These are phyloP conservation scores for Salix purpurea DNA, from an alignment of 345 rosid species.

Conservation along the genomic window DNA sequence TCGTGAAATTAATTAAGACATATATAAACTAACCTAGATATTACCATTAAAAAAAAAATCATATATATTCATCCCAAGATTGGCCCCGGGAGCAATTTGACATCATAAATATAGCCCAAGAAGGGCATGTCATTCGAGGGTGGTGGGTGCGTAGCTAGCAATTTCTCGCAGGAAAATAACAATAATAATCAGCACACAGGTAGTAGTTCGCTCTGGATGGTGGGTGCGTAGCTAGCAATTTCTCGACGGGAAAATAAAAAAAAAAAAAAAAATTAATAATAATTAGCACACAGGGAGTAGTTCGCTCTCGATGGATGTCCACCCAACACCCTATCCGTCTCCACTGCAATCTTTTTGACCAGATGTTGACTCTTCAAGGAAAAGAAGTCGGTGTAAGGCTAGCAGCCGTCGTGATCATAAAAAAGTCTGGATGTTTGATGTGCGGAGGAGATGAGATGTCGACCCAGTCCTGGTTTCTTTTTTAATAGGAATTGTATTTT, in stretches of 20 bases:
- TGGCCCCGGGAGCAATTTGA: not conserved
- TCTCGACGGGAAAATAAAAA: not conserved
- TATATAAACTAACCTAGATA: accelerated
- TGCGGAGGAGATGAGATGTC: not conserved
- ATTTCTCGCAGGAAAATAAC: not conserved
- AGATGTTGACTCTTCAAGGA: not conserved
- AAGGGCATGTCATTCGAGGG: not conserved
- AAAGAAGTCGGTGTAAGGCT: not conserved
- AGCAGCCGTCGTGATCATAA: not conserved
- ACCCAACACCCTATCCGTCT: not conserved
- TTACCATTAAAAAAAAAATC: accelerated
- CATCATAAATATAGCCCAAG: not conserved
- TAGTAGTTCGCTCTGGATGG: not conserved
- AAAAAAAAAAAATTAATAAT: no score
- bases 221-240: not conserved
- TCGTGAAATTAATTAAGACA: accelerated
- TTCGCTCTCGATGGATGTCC: not conserved
- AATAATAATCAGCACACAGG: not conserved
- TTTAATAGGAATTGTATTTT: not conserved
- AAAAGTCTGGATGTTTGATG: not conserved
- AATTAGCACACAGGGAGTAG: not conserved
- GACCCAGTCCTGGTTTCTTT: not conserved
- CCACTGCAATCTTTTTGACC: not conserved
- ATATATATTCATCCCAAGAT: not conserved
- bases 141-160: not conserved